phyloP scores from a whole-genome alignment of 768 basidiomycete genomes.

The Tulasnella sp. region DNA sequence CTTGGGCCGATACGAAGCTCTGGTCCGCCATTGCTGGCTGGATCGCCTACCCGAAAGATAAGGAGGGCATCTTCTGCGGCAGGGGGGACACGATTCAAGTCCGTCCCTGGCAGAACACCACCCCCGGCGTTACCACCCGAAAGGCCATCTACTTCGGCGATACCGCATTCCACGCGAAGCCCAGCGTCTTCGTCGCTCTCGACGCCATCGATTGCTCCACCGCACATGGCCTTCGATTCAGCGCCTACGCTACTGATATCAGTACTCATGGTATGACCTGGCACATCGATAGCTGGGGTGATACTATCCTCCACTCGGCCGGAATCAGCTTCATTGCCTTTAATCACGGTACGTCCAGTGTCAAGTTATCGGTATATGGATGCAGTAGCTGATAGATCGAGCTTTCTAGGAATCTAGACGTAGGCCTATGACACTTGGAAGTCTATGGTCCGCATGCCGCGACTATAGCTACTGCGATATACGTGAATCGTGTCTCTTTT shows the following conservation, averaged over 20 bases:
- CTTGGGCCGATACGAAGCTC: slow-evolving; percentile 5
- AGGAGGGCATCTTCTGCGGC: neutral
- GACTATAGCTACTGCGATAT: too few relatives aligned
- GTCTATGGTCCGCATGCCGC: too few relatives aligned
- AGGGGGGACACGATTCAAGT: neutral
- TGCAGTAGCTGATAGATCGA: neutral
- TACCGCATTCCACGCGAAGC: neutral
- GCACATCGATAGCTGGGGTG: slow-evolving; percentile 13
- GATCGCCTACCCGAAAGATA: slow-evolving; percentile 12
- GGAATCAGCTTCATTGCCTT: slow-evolving; percentile 9
- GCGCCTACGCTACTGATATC: neutral
- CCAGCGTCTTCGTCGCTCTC: slow-evolving; percentile 5
- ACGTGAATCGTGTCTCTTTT: too few relatives aligned
- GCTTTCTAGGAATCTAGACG: neutral
- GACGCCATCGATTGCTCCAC: slow-evolving; percentile 2
- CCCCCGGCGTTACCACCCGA: neutral
- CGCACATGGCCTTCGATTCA: neutral
- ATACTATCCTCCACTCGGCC: slow-evolving; percentile 10
- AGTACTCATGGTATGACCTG: slow-evolving; percentile 9
- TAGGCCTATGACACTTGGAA: too few relatives aligned
- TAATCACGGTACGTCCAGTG: neutral
- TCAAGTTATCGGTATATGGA: neutral
- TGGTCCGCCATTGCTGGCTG: slow-evolving; percentile 7
- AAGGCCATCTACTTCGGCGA: neutral
- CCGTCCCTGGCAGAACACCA: neutral